phyloP scores from a whole-genome alignment of 768 basidiomycete genomes.

The Trametes cinnabarina region DNA sequence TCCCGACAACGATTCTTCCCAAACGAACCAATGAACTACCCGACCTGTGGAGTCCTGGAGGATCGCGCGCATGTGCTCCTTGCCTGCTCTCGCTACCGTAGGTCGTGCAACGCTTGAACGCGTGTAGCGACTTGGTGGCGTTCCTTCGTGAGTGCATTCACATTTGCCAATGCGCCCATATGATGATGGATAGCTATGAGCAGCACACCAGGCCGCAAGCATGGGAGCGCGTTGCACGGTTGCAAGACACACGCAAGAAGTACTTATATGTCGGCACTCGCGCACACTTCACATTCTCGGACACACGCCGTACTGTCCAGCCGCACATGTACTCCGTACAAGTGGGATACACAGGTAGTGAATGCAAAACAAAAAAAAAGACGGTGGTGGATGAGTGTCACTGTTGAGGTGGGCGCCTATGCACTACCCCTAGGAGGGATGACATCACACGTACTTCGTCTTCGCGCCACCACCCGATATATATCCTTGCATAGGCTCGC shows the following conservation, averaged over 20 bases:
- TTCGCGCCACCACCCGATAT: not conserved
- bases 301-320: not conserved
- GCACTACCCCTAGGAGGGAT: not conserved
- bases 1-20: not conserved
- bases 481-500: not conserved
- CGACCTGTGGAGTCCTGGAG: not conserved
- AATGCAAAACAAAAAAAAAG: too few species aligned
- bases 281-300: not conserved
- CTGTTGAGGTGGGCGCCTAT: too few species aligned
- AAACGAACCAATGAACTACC: not conserved
- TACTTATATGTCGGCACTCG: conserved; percentile 13
- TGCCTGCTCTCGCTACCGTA: not conserved
- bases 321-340: conserved; percentile 1
- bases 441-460: not conserved
- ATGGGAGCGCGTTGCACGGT: too few species aligned
- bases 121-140: conserved; percentile 1
- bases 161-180: conserved; percentile 6
- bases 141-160: conserved; percentile 4
- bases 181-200: not conserved
- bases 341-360: not conserved
- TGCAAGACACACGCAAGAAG: not conserved
- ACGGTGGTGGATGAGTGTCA: too few species aligned
- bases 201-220: not conserved
- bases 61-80: conserved; percentile 4
- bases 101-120: conserved; percentile 1